These are phyloP conservation scores for Sphagnurus paluster DNA, from an alignment of 1,284 basidiomycete genomes.

Conservation along the genomic window DNA sequence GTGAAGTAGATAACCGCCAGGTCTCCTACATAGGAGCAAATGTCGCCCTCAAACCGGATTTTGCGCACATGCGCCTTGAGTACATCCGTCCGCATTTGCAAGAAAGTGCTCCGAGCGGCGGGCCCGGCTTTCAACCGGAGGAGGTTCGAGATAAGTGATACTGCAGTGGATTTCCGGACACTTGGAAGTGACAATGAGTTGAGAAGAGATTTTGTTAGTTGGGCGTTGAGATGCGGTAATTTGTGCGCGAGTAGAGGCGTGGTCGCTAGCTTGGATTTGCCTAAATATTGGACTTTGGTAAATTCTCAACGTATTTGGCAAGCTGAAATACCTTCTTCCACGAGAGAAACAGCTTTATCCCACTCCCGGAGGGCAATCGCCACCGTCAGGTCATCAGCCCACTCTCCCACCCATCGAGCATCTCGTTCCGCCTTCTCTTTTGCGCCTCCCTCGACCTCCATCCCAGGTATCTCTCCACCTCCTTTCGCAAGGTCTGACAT, in stretches of 20 bases:
- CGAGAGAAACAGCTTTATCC: constrained; percentile 80
- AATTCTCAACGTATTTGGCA: neutral
- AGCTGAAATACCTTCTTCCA: constrained; percentile 70
- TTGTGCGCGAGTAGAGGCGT: constrained; percentile 58
- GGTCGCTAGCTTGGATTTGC: constrained; percentile 61
- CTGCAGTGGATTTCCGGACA: constrained; percentile 78
- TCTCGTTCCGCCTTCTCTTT: constrained; percentile 79
- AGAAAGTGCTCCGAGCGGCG: constrained; percentile 81
- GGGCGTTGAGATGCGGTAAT: constrained; percentile 67
- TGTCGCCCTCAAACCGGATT: constrained; percentile 91
- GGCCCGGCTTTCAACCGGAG: constrained; percentile 76
- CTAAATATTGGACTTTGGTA: constrained; percentile 32
- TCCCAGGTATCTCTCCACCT: constrained; percentile 46
- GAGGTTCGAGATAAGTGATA: constrained; percentile 73
- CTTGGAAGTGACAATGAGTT: constrained; percentile 73
- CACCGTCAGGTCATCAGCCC: constrained; percentile 90
- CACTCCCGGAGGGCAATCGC: constrained; percentile 89
- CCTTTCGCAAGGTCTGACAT: constrained; percentile 64
- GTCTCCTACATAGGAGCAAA: constrained; percentile 80
- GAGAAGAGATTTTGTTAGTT: constrained; percentile 74
- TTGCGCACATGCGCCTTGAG: constrained; percentile 77
- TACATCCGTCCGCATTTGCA: constrained; percentile 77
- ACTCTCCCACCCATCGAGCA: constrained; percentile 84
- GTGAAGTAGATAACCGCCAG: constrained; percentile 85
- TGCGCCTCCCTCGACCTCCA: constrained; percentile 41